These are phyloP conservation scores for Fraxinus dipetala DNA, from an alignment of 305 asterid genomes.

Conservation along the genomic window DNA sequence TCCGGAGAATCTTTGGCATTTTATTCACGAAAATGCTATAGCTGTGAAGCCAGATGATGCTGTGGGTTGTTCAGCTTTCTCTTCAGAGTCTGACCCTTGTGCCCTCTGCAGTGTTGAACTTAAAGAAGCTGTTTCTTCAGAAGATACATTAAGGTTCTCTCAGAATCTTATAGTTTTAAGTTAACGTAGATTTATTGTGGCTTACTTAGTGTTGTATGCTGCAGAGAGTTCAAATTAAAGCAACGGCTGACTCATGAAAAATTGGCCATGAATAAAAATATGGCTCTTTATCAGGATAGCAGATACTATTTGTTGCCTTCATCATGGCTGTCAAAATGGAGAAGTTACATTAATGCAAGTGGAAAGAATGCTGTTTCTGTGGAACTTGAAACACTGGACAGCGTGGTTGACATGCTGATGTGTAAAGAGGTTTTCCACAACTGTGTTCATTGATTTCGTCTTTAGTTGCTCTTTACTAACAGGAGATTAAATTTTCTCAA, in stretches of 20 bases:
- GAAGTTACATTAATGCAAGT: slow-evolving; percentile 62
- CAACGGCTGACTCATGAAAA: slow-evolving; percentile 85
- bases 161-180: slow-evolving; percentile 22
- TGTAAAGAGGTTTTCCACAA: slow-evolving; percentile 66
- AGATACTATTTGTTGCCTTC: slow-evolving; percentile 78
- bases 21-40: slow-evolving; percentile 63
- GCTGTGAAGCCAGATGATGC: slow-evolving; percentile 75
- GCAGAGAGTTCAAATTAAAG: slow-evolving; percentile 87
- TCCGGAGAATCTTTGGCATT: slow-evolving; percentile 86
- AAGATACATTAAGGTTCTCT: slow-evolving; percentile 77
- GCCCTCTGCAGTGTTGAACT: slow-evolving; percentile 64
- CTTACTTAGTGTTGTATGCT: slow-evolving; percentile 40
- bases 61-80: slow-evolving; percentile 62
- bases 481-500: not conserved
- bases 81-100: slow-evolving; percentile 70
- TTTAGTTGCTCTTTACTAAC: not conserved
- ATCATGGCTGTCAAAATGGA: slow-evolving; percentile 86
- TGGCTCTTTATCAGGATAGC: slow-evolving; percentile 49
- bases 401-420: slow-evolving; percentile 56
- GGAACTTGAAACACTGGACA: slow-evolving; percentile 61
- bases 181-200: slow-evolving; percentile 20
- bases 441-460: slow-evolving; percentile 13
- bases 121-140: slow-evolving; percentile 76
- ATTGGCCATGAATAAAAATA: slow-evolving; percentile 58
- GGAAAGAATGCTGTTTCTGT: slow-evolving; percentile 58